Conservation (phyloP, 2,329 filamentous ascomycete species). For the Colletotrichum simmondsii region DNA sequence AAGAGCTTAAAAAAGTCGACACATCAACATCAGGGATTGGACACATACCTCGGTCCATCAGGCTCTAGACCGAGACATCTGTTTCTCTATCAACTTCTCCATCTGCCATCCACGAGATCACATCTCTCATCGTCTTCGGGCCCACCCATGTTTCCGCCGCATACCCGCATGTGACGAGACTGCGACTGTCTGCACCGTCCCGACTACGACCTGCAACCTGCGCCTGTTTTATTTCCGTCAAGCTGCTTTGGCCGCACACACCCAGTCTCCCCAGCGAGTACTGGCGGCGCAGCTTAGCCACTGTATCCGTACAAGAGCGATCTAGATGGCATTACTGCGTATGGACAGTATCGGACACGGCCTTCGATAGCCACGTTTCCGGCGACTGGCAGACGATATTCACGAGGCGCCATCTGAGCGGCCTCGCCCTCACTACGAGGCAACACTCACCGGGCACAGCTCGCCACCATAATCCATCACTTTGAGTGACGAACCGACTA, state of each 20-base stretch:
- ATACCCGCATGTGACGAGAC: conserved; percentile 11
- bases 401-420: conserved; percentile 5
- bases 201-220: background rate
- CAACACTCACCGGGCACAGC: background rate
- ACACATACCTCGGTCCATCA: conserved; percentile 13
- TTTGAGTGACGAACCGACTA: background rate
- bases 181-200: conserved; percentile 3
- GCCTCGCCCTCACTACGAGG: background rate
- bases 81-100: conserved; percentile 9
- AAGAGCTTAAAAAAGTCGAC: conserved; percentile 5
- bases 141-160: conserved; percentile 10
- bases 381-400: background rate
- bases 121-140: background rate
- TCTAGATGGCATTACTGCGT: background rate
- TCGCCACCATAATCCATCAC: background rate
- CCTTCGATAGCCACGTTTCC: background rate
- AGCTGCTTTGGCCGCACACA: background rate
- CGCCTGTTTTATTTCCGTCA: background rate
- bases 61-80: conserved; percentile 25
- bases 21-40: conserved; percentile 18
- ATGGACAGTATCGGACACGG: background rate
- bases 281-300: background rate
- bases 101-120: conserved; percentile 6
- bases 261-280: background rate
- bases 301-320: background rate